These are phyloP conservation scores for Chamaecyparis obtusa DNA, from an alignment of 75 land plant genomes.

Conservation along the genomic window DNA sequence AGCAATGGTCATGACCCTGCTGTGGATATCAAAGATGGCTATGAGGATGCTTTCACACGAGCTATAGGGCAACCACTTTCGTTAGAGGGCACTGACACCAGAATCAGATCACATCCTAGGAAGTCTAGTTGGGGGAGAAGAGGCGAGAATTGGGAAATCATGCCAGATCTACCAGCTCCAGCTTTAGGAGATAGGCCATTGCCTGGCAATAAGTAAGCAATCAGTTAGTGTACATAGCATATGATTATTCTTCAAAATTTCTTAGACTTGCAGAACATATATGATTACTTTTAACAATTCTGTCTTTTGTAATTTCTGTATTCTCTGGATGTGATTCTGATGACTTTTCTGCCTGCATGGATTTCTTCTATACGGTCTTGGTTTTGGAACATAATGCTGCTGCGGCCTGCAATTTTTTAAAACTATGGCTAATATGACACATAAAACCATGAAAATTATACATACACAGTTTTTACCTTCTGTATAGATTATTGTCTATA, in stretches of 20 bases:
- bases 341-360: neutral
- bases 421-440: neutral
- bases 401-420: neutral
- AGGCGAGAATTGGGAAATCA: slow-evolving; percentile 92
- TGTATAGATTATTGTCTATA: neutral
- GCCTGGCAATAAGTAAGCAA: slow-evolving; percentile 13
- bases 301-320: neutral
- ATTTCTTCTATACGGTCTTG: neutral
- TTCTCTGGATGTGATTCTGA: neutral
- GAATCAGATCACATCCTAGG: slow-evolving; percentile 54
- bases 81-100: slow-evolving; percentile 32
- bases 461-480: neutral
- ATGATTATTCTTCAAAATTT: neutral
- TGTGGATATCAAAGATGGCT: slow-evolving; percentile 63
- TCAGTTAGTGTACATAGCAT: neutral
- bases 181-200: slow-evolving; percentile 39
- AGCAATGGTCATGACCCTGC: slow-evolving; percentile 24
- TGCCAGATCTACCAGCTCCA: slow-evolving; percentile 74
- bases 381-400: neutral
- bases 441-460: neutral
- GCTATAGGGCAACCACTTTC: slow-evolving; percentile 46
- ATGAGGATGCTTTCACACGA: slow-evolving; percentile 37
- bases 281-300: neutral
- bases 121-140: slow-evolving; percentile 93
- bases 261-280: neutral